Percentiles rank a stretch among this genome's conserved stretches.
Conservation (phyloP, 208 protist genomes). For the Borovskyia barvae region DNA sequence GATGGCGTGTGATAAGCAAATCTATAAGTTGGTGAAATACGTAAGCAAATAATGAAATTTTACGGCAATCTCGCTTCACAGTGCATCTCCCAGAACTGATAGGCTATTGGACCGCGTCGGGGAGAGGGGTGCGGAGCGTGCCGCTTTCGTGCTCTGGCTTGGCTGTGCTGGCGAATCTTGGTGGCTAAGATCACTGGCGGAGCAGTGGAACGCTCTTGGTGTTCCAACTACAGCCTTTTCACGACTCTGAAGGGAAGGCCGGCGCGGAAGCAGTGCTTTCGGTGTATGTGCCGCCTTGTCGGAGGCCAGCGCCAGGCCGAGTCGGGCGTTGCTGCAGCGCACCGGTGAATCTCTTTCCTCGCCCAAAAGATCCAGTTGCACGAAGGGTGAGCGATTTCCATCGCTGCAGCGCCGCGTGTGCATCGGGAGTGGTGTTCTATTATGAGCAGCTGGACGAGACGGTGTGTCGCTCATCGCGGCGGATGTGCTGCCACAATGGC, state of each 20-base stretch:
- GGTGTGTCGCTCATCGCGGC: slow-evolving; percentile 11
- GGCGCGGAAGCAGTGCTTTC: slow-evolving; percentile 4
- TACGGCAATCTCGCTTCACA: too few species aligned
- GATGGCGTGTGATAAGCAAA: too few species aligned
- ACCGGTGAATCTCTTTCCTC: not conserved
- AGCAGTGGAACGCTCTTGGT: not conserved
- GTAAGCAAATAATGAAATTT: too few species aligned
- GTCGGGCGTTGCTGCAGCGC: slow-evolving; percentile 4
- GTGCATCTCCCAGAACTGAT: not conserved
- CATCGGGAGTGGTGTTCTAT: slow-evolving; percentile 2
- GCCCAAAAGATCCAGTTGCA: slow-evolving; percentile 5
- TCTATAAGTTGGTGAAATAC: too few species aligned
- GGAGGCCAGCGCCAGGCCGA: not conserved
- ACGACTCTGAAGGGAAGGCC: slow-evolving; percentile 7
- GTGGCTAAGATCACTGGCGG: not conserved
- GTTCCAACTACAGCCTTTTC: not conserved
- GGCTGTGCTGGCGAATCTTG: not conserved
- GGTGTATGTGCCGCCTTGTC: slow-evolving; percentile 12
- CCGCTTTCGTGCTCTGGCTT: slow-evolving; percentile 2
- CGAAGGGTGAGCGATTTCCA: not conserved
- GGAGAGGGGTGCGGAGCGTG: not conserved
- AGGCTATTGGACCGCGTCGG: slow-evolving; percentile 1
- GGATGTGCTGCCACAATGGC: slow-evolving; percentile 14
- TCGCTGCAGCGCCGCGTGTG: not conserved
- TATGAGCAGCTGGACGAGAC: not conserved